A percentile compares a stretch with the other conserved stretches of the same genome.
These are phyloP conservation scores for Blastobotrys malaysiensis DNA, from an alignment of 1,139 yeast species.

Conservation along the genomic window DNA sequence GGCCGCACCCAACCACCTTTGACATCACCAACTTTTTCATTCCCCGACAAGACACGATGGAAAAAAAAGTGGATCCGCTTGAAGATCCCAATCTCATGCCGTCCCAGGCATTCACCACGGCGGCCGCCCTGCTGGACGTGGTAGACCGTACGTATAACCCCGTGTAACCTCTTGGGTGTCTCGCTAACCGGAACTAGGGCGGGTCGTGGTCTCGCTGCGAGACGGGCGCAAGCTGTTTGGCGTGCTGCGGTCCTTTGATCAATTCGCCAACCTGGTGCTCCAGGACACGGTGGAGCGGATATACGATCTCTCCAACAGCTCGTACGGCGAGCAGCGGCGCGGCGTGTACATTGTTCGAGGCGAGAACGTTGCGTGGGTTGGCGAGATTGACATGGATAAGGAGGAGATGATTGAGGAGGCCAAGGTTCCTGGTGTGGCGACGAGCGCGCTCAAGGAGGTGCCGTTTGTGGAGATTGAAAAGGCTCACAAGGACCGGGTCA, in stretches of 20 bases:
- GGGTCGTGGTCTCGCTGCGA: constrained; percentile 76
- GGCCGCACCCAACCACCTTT: not conserved
- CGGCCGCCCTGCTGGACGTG: constrained; percentile 91
- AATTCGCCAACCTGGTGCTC: constrained; percentile 80
- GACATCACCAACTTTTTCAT: not conserved
- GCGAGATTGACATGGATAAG: constrained; percentile 85
- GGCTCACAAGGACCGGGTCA: constrained; percentile 36
- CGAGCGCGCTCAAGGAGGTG: constrained; percentile 45
- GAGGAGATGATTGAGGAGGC: constrained; percentile 65
- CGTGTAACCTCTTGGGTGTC: not conserved
- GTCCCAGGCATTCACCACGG: constrained; percentile 84
- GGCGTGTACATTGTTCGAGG: constrained; percentile 93
- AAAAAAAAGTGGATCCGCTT: constrained; percentile 24
- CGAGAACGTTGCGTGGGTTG: constrained; percentile 93
- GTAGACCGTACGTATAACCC: constrained; percentile 66
- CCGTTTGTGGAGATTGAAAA: constrained; percentile 54
- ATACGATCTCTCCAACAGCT: constrained; percentile 46
- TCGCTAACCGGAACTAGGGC: constrained; percentile 34
- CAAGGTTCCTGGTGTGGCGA: constrained; percentile 16
- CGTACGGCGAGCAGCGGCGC: constrained; percentile 68
- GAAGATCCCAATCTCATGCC: constrained; percentile 33
- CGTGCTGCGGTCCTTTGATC: constrained; percentile 90
- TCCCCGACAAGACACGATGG: not conserved
- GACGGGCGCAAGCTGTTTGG: constrained; percentile 91
- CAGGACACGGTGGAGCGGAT: constrained; percentile 90